These are phyloP conservation scores for Starmera stellimalicola DNA, from an alignment of 1,139 yeast species.

Conservation along the genomic window DNA sequence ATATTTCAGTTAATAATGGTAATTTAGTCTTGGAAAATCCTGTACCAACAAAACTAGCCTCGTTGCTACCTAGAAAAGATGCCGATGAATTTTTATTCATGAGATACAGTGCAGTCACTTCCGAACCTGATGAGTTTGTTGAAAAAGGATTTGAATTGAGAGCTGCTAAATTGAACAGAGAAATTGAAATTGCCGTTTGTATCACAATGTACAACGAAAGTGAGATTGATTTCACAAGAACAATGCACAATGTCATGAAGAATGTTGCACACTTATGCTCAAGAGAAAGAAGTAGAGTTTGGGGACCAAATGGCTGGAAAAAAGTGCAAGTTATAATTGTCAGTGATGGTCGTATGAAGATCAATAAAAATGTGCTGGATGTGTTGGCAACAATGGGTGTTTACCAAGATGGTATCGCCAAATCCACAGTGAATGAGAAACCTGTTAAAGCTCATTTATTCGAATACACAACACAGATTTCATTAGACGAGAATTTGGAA, in stretches of 20 bases:
- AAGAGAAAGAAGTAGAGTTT: constrained; percentile 68
- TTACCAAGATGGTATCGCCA: constrained; percentile 93
- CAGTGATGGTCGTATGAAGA: constrained; percentile 88
- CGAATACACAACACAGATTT: constrained; percentile 88
- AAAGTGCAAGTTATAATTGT: constrained; percentile 85
- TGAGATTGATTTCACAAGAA: constrained; percentile 78
- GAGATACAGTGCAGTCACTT: constrained; percentile 91
- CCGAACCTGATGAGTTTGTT: constrained; percentile 80
- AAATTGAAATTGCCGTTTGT: constrained; percentile 82
- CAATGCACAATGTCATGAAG: constrained; percentile 88
- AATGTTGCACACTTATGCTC: constrained; percentile 82
- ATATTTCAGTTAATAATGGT: constrained; percentile 64
- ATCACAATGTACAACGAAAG: constrained; percentile 96
- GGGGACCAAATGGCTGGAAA: constrained; percentile 97
- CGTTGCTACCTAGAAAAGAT: constrained; percentile 72
- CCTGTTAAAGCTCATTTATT: constrained; percentile 88
- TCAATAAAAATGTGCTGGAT: constrained; percentile 73
- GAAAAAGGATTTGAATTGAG: constrained; percentile 75
- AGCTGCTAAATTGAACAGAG: constrained; percentile 76
- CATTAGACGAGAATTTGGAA: constrained; percentile 74
- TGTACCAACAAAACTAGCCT: constrained; percentile 75
- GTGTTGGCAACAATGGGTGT: constrained; percentile 89
- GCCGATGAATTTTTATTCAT: constrained; percentile 89
- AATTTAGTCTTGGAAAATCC: constrained; percentile 88
- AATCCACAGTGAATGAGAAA: constrained; percentile 83